phyloP scores from a whole-genome alignment of 148 eudicot species.

The Camellia japonica region DNA sequence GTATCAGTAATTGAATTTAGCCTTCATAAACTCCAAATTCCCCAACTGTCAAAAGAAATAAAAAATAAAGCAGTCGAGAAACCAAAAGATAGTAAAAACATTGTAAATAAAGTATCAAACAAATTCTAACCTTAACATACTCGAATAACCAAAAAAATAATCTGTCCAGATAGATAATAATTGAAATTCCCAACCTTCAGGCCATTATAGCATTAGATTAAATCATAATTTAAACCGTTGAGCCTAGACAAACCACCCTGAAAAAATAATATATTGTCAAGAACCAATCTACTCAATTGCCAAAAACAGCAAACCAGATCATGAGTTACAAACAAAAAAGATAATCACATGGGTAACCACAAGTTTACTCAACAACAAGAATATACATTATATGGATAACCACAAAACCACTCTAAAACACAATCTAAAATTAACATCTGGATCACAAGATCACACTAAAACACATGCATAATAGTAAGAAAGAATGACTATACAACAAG shows the following conservation, averaged over 20 bases:
- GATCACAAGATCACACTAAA: no score
- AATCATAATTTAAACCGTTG: conserved; percentile 56
- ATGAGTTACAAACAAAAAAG: not conserved
- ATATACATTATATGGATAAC: not conserved
- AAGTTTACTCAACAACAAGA: not conserved
- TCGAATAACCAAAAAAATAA: not conserved
- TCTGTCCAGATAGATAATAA: not conserved
- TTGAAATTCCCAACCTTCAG: not conserved
- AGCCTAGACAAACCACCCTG: conserved; percentile 73
- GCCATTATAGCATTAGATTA: not conserved
- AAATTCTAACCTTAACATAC: not conserved
- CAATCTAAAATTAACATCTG: not conserved
- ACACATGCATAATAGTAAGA: no score
- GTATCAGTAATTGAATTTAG: not conserved
- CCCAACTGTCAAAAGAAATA: not conserved
- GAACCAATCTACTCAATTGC: conserved; percentile 58
- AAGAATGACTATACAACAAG: no score
- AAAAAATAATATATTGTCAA: conserved; percentile 84
- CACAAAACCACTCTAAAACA: not conserved
- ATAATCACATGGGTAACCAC: not conserved
- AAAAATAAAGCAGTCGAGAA: not conserved
- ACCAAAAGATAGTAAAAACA: not conserved
- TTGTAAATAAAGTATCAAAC: not conserved
- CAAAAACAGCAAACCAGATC: not conserved
- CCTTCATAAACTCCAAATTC: not conserved